These are phyloP conservation scores for Aspergillus phoenicis DNA, from an alignment of 2,329 filamentous ascomycete species.

Conservation along the genomic window DNA sequence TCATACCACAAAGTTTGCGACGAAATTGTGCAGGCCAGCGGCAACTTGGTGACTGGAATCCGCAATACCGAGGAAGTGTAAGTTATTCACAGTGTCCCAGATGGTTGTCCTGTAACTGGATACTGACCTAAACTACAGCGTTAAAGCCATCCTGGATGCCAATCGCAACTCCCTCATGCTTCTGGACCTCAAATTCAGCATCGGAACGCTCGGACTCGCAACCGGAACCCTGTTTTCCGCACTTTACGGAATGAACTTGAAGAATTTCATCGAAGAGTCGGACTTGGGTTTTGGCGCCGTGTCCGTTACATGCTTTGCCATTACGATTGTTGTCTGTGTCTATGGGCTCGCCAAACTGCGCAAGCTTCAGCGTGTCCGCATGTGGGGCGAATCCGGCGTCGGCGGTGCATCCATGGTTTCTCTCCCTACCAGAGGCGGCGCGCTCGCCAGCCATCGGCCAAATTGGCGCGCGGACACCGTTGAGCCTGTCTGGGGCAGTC, in stretches of 20 bases:
- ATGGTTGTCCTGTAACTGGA: not conserved
- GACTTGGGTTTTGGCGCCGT: conserved; percentile 81
- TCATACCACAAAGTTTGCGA: conserved; percentile 98
- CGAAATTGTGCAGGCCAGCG: conserved; percentile 93
- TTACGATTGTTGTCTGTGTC: conserved; percentile 75
- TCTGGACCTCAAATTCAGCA: conserved; percentile 92
- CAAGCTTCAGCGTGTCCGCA: conserved; percentile 83
- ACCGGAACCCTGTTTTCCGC: conserved; percentile 93
- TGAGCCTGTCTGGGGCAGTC: conserved; percentile 43
- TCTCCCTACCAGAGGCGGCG: conserved; percentile 28
- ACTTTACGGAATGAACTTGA: conserved; percentile 99
- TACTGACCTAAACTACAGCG: conserved; percentile 54
- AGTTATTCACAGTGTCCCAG: conserved; percentile 37
- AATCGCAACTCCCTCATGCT: conserved; percentile 99
- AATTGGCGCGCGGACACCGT: conserved; percentile 50
- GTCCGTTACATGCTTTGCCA: conserved; percentile 67
- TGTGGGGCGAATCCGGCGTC: conserved; percentile 67
- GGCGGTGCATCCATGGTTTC: conserved; percentile 34
- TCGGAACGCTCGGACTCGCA: conserved; percentile 90
- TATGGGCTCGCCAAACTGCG: conserved; percentile 84
- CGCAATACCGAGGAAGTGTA: conserved; percentile 98
- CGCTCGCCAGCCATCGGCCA: conserved; percentile 29
- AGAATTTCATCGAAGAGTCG: conserved; percentile 97
- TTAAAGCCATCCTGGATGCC: conserved; percentile 94
- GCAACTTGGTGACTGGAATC: conserved; percentile 90